Percentiles rank a stretch among this genome's conserved stretches.
Evolutionary conservation across 2,329 filamentous ascomycete species (phyloP).

Genomic region (Stylonectria norvegica): DNA sequence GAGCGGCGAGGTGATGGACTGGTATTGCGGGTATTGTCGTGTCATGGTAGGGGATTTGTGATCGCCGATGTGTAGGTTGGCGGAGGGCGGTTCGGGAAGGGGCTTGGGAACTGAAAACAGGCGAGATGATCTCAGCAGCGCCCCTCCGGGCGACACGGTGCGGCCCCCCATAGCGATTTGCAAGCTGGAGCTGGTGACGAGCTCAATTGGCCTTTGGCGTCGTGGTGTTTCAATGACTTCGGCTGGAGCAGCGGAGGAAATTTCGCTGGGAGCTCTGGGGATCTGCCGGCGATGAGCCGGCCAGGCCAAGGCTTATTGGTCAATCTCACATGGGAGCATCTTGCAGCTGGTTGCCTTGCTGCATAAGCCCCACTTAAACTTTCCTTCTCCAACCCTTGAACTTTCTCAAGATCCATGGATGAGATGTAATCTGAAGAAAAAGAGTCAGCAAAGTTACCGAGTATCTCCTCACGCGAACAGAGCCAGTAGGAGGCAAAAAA

Average conservation of each 20-base stretch:
- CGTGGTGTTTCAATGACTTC: constrained; percentile 18
- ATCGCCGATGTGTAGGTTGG: constrained; percentile 34
- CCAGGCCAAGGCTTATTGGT: constrained; percentile 15
- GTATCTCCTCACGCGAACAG: not conserved
- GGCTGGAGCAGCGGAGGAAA: constrained; percentile 24
- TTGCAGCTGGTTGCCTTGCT: constrained; percentile 3
- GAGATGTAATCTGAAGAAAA: not conserved
- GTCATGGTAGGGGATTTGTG: constrained; percentile 52
- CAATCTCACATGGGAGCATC: constrained; percentile 7
- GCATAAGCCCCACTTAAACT: constrained; percentile 20
- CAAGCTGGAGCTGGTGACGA: constrained; percentile 23
- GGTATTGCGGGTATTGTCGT: constrained; percentile 72
- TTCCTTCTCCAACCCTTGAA: constrained; percentile 9
- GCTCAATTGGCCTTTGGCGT: constrained; percentile 30
- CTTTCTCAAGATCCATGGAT: constrained; percentile 3
- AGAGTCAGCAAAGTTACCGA: constrained; percentile 30
- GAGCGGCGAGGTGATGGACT: constrained; percentile 74
- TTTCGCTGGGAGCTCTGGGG: constrained; percentile 27
- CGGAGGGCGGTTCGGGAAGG: constrained; percentile 60
- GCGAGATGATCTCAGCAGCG: constrained; percentile 79
- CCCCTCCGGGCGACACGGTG: constrained; percentile 57
- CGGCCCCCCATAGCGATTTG: constrained; percentile 32
- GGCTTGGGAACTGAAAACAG: constrained; percentile 83
- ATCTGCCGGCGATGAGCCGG: constrained; percentile 34
- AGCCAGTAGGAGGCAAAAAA: constrained; percentile 1